phyloP scores from a whole-genome alignment of 352 stramenopile genomes.

The Lagenidium sp. region DNA sequence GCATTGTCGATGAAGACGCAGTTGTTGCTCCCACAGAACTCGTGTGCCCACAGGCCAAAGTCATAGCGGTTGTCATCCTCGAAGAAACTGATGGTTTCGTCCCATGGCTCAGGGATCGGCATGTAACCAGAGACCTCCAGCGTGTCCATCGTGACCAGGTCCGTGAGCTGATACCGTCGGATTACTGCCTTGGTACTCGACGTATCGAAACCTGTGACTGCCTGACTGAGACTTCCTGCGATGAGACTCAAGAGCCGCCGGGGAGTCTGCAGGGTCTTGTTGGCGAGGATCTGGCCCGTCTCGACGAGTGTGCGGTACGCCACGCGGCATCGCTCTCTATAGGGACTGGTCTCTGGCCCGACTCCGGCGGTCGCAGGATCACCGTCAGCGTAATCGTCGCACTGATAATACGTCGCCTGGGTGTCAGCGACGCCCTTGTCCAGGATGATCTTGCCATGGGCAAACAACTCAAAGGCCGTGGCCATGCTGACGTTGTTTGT shows the following conservation, averaged over 20 bases:
- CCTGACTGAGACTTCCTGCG: no score
- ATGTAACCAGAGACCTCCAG: neutral
- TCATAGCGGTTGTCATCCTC: slow-evolving; percentile 3
- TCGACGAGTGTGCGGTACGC: no score
- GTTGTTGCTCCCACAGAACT: slow-evolving; percentile 21
- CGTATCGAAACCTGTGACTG: neutral
- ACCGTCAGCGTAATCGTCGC: slow-evolving; percentile 17
- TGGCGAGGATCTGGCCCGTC: no score
- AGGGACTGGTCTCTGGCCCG: no score
- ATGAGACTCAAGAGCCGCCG: neutral
- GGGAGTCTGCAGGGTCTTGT: neutral
- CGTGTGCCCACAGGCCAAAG: slow-evolving; percentile 14
- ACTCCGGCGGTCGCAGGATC: slow-evolving; percentile 8
- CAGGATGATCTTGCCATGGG: slow-evolving; percentile 30
- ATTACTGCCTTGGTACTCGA: neutral
- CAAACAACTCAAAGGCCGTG: slow-evolving; percentile 19
- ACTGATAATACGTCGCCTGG: slow-evolving; percentile 22
- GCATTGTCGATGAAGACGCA: slow-evolving; percentile 33
- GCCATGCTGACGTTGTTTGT: slow-evolving; percentile 5
- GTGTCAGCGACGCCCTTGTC: slow-evolving; percentile 20
- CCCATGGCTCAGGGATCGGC: neutral
- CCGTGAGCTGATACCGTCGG: no score
- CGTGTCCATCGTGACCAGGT: no score
- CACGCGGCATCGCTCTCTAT: no score
- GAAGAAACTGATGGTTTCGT: neutral